Evolutionary conservation across 2,329 filamentous ascomycete genomes (phyloP).

Genomic region (Sclerotinia minor): DNA sequence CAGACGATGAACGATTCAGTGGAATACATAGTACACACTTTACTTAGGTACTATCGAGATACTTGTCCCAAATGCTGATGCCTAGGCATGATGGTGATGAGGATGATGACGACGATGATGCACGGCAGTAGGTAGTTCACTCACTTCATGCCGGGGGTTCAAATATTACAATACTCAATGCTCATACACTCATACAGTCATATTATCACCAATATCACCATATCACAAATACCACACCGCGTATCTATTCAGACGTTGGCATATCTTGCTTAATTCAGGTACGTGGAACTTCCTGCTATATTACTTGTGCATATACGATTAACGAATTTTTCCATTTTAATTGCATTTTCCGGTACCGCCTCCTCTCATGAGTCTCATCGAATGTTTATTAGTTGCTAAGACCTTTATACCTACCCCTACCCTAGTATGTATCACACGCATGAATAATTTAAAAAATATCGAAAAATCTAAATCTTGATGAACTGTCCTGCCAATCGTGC

Average conservation of each 20-base stretch:
- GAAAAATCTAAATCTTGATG: background rate
- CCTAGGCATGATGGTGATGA: constrained; percentile 1
- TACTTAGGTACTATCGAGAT: background rate
- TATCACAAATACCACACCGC: background rate
- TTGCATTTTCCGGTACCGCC: constrained; percentile 3
- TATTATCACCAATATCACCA: background rate
- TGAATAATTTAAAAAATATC: background rate
- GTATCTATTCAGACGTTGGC: background rate
- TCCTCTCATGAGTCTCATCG: background rate
- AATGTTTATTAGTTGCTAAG: background rate
- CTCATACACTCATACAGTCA: no score
- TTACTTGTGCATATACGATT: constrained; percentile 10
- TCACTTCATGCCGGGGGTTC: background rate
- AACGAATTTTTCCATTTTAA: background rate
- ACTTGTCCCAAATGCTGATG: background rate
- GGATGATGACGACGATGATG: background rate
- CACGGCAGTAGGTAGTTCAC: background rate
- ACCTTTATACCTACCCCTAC: background rate
- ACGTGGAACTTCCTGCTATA: constrained; percentile 7
- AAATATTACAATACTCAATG: background rate
- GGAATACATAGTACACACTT: no score
- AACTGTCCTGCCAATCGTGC: constrained; percentile 18
- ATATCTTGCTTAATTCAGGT: background rate
- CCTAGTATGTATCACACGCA: constrained; percentile 10
- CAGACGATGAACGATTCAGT: background rate